phyloP scores from a whole-genome alignment of 129 eudicot genomes.

The Centella asiatica region DNA sequence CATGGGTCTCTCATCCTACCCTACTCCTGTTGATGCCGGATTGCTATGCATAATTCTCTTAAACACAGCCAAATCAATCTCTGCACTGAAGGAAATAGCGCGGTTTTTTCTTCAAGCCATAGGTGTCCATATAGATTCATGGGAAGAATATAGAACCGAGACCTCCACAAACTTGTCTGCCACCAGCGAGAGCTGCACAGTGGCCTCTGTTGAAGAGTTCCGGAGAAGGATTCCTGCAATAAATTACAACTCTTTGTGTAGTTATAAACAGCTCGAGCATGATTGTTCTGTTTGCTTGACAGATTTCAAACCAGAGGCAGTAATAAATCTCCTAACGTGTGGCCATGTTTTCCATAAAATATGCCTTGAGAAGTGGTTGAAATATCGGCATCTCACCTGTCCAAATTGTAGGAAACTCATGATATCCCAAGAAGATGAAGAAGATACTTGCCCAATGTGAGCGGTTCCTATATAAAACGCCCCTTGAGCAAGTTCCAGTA shows the following conservation, averaged over 20 bases:
- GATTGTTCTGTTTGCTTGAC: constrained; percentile 85
- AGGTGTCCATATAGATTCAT: constrained; percentile 56
- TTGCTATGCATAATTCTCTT: constrained; percentile 63
- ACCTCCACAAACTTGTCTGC: constrained; percentile 28
- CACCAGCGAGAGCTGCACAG: constrained; percentile 40
- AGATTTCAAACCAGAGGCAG: constrained; percentile 56
- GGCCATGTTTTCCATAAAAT: constrained; percentile 69
- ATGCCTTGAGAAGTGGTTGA: constrained; percentile 78
- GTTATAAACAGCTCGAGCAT: constrained; percentile 21
- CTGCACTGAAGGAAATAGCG: constrained; percentile 55
- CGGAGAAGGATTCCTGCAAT: constrained; percentile 48
- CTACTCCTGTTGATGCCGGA: constrained; percentile 66
- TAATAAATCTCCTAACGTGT: constrained; percentile 63
- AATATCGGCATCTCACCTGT: constrained; percentile 66
- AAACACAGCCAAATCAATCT: constrained; percentile 67
- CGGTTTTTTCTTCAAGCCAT: constrained; percentile 56
- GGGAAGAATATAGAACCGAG: constrained; percentile 54
- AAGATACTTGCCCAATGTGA: constrained; percentile 77
- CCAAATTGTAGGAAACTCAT: constrained; percentile 68
- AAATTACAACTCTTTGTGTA: constrained; percentile 41
- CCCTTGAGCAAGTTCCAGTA: constrained; percentile 14
- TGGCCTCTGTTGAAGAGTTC: constrained; percentile 62
- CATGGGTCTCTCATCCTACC: constrained; percentile 82
- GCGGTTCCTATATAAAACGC: constrained; percentile 8
- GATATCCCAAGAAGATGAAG: constrained; percentile 63